phyloP scores from a whole-genome alignment of 1,284 basidiomycete genomes.

The Sporisorium exsertum region DNA sequence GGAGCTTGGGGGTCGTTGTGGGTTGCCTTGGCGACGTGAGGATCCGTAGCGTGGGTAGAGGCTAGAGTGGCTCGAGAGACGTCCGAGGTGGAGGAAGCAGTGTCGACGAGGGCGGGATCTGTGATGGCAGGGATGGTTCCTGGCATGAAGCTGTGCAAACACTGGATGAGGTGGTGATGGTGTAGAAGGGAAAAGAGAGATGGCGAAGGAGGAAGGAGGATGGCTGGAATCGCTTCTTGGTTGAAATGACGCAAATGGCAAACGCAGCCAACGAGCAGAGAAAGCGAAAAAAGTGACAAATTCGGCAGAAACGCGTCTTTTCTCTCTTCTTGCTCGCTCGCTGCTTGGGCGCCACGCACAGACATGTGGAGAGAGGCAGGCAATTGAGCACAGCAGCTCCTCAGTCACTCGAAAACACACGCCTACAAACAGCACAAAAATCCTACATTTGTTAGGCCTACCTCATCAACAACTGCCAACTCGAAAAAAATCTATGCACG shows the following conservation, averaged over 20 bases:
- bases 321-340: background rate
- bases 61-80: conserved; percentile 25
- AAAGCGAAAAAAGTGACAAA: background rate
- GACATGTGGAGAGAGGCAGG: conserved; percentile 8
- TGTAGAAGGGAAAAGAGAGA: background rate
- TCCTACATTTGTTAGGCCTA: no score
- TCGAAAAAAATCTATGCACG: no score
- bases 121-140: conserved; percentile 52
- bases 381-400: background rate
- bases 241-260: conserved; percentile 9
- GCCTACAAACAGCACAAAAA: no score
- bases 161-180: conserved; percentile 6
- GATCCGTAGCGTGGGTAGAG: conserved; percentile 21
- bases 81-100: conserved; percentile 9
- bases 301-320: background rate
- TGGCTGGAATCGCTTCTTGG: no score
- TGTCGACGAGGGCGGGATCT: conserved; percentile 48
- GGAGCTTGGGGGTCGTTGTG: conserved; percentile 26
- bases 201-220: no score
- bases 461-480: no score
- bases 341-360: background rate
- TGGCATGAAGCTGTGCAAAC: conserved; percentile 30
- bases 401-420: background rate
- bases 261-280: background rate
- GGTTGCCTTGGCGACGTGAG: conserved; percentile 16